A percentile compares a stretch with the other conserved stretches of the same genome.
Conservation (phyloP, 768 basidiomycete genomes). For the Lyophyllum atratum region DNA sequence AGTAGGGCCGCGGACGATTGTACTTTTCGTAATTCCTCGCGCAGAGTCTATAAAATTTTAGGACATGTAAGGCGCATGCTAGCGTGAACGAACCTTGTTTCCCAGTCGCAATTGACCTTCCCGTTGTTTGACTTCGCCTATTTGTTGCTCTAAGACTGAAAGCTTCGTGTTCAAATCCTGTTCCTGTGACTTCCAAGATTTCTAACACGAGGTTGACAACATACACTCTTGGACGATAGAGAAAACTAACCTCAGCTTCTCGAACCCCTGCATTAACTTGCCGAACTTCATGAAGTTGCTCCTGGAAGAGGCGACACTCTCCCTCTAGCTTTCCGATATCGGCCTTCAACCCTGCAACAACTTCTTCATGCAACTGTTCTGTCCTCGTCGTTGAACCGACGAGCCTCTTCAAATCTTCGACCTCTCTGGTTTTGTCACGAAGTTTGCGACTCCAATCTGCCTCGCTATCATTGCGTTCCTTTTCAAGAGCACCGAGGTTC, state of each 20-base stretch:
- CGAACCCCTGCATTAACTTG: conserved; percentile 47
- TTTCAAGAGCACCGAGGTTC: conserved; percentile 66
- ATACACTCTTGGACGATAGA: background rate
- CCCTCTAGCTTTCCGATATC: conserved; percentile 56
- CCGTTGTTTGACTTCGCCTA: conserved; percentile 72
- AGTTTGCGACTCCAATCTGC: conserved; percentile 89
- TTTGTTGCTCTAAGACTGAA: conserved; percentile 57
- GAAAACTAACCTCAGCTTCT: conserved; percentile 62
- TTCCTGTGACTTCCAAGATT: conserved; percentile 36
- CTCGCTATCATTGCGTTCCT: conserved; percentile 85
- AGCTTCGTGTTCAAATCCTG: conserved; percentile 52
- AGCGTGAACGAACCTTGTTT: conserved; percentile 66
- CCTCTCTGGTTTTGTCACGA: conserved; percentile 73
- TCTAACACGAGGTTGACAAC: conserved; percentile 23
- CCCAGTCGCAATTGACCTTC: conserved; percentile 70
- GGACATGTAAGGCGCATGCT: background rate
- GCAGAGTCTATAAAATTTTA: conserved; percentile 61
- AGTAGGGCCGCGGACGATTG: conserved; percentile 90
- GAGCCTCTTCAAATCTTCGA: conserved; percentile 66
- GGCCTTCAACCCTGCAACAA: conserved; percentile 48
- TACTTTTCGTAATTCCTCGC: conserved; percentile 94
- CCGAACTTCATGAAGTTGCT: conserved; percentile 58
- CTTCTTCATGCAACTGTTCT: conserved; percentile 59
- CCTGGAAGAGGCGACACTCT: conserved; percentile 48
- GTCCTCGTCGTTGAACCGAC: conserved; percentile 60